phyloP scores from a whole-genome alignment of 2,329 filamentous ascomycete genomes.

The Bipolaris oryzae region DNA sequence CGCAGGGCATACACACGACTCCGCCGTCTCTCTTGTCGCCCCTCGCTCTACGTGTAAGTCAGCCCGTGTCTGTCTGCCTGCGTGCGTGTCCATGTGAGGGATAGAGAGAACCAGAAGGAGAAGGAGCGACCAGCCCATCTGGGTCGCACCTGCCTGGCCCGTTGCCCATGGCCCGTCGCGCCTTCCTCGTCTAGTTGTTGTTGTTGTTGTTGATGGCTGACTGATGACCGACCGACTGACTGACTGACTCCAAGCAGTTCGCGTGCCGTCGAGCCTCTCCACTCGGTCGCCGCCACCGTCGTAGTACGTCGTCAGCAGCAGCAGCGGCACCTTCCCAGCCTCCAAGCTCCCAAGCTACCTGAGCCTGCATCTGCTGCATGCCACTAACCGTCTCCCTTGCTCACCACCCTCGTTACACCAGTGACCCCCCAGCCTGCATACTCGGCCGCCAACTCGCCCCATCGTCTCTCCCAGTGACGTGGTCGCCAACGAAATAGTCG shows the following conservation, averaged over 20 bases:
- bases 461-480: constrained; percentile 45
- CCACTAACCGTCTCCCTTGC: constrained; percentile 40
- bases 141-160: constrained; percentile 14
- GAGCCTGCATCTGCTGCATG: constrained; percentile 31
- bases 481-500: constrained; percentile 45
- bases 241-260: constrained; percentile 7
- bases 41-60: not conserved
- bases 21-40: not conserved
- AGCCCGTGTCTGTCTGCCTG: not conserved
- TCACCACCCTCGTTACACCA: constrained; percentile 41
- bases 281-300: not conserved
- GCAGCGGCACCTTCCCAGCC: constrained; percentile 26
- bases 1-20: constrained; percentile 1
- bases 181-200: no score
- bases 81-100: not conserved
- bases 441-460: constrained; percentile 42
- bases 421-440: constrained; percentile 37
- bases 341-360: not conserved
- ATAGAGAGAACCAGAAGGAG: not conserved
- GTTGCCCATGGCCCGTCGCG: constrained; percentile 5
- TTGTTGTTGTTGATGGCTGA: no score
- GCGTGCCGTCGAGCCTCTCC: constrained; percentile 12
- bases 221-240: no score
- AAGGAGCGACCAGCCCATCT: constrained; percentile 3
- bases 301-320: constrained; percentile 22